These are phyloP conservation scores for Cymbidium sinense DNA, from an alignment of 106 monocot species.

Conservation along the genomic window DNA sequence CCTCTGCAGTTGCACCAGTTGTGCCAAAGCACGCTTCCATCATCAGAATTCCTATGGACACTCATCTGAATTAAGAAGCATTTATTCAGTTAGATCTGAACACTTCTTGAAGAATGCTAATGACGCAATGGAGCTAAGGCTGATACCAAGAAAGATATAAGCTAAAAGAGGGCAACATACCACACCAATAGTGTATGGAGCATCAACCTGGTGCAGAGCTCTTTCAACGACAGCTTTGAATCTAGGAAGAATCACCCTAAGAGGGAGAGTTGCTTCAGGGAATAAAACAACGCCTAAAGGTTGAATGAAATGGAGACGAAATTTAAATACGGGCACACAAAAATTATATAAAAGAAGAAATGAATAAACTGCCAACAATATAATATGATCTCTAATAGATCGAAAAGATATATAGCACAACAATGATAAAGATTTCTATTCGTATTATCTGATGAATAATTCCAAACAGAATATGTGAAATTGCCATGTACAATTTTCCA, in stretches of 20 bases:
- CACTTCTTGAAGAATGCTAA: conserved; percentile 1
- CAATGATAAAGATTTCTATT: not conserved
- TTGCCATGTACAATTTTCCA: not conserved
- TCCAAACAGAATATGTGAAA: not conserved
- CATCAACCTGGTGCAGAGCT: conserved; percentile 58
- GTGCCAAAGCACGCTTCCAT: conserved; percentile 25
- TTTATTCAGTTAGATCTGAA: not conserved
- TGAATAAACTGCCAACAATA: not conserved
- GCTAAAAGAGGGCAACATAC: conserved; percentile 31
- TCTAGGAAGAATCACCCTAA: conserved; percentile 57
- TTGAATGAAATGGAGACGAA: not conserved
- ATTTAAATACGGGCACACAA: not conserved
- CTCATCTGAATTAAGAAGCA: conserved; percentile 40
- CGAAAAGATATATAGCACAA: not conserved
- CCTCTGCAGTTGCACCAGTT: conserved; percentile 57
- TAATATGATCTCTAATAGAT: not conserved
- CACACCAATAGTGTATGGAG: conserved; percentile 76
- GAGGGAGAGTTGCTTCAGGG: conserved; percentile 79
- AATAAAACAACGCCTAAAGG: conserved; percentile 78
- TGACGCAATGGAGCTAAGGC: not conserved
- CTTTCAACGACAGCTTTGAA: conserved; percentile 65
- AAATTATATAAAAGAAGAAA: not conserved
- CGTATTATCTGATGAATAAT: not conserved
- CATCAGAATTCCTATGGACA: conserved; percentile 24
- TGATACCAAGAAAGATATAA: not conserved